Percentiles rank a stretch among this genome's conserved stretches.
Conservation (phyloP, 176 grass and related monocot species). For the Carex scoparia region DNA sequence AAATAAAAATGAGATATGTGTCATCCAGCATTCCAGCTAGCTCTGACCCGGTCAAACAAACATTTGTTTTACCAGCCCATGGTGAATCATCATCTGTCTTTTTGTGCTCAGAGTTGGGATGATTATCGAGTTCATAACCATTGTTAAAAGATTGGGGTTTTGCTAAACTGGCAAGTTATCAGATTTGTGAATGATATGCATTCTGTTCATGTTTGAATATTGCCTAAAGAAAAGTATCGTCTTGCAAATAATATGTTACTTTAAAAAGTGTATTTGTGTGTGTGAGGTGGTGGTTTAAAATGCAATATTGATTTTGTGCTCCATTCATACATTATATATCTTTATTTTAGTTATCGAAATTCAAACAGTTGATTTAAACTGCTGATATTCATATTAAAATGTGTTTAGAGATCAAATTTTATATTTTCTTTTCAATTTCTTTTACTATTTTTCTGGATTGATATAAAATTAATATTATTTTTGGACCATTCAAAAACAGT, state of each 20-base stretch:
- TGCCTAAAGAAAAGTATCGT: neutral
- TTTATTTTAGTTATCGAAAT: no score
- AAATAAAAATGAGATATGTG: neutral
- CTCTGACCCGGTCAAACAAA: conserved; percentile 34
- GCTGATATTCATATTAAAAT: no score
- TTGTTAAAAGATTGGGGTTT: neutral
- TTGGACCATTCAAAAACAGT: no score
- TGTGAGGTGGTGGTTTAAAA: no score
- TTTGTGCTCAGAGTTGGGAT: conserved; percentile 17
- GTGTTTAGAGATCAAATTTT: no score
- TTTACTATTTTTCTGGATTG: no score
- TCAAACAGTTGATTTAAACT: no score
- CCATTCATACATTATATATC: no score
- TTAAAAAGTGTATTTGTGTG: no score
- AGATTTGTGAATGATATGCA: neutral
- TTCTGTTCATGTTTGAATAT: neutral
- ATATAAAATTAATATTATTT: no score
- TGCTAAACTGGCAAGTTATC: neutral
- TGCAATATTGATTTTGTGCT: no score
- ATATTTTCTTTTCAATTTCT: no score
- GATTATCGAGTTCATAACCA: neutral
- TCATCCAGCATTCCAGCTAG: neutral
- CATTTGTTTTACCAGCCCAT: conserved; percentile 27
- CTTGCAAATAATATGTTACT: neutral
- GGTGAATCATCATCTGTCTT: conserved; percentile 32